Percentiles rank a stretch among this genome's conserved stretches.
Conservation (phyloP, 352 stramenopile species). For the Halophytophthora polymorphica region DNA sequence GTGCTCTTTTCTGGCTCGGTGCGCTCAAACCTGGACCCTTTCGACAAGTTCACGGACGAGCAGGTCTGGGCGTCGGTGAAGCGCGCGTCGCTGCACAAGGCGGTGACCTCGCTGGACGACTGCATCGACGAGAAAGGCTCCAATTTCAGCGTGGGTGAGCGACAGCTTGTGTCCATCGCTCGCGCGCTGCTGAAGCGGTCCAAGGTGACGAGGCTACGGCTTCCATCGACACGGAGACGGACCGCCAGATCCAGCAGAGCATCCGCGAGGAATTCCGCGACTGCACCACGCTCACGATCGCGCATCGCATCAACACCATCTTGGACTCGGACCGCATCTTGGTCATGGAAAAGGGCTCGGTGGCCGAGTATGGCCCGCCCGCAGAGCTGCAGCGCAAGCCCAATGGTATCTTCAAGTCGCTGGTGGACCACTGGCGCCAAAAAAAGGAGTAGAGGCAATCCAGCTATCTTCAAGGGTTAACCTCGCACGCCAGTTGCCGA, state of each 20-base stretch:
- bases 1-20: slow-evolving; percentile 92
- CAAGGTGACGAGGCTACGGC: slow-evolving; percentile 94
- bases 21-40: slow-evolving; percentile 90
- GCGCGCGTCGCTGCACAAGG: slow-evolving; percentile 63
- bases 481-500: too few relatives aligned
- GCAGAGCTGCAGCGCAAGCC: slow-evolving; percentile 70
- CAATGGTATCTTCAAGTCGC: slow-evolving; percentile 60
- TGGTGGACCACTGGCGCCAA: slow-evolving; percentile 68
- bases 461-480: too few relatives aligned
- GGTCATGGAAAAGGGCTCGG: slow-evolving; percentile 94
- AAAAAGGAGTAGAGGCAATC: slow-evolving; percentile 15
- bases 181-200: slow-evolving; percentile 90
- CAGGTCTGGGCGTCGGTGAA: slow-evolving; percentile 85
- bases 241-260: slow-evolving; percentile 85
- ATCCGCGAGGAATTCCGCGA: slow-evolving; percentile 92
- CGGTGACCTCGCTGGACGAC: slow-evolving; percentile 29
- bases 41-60: slow-evolving; percentile 75
- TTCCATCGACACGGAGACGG: slow-evolving; percentile 81
- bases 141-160: slow-evolving; percentile 94
- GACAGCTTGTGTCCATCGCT: slow-evolving; percentile 94
- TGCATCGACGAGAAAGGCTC: slow-evolving; percentile 81
- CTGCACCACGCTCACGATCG: slow-evolving; percentile 95
- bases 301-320: slow-evolving; percentile 97
- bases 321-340: slow-evolving; percentile 96
- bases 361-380: slow-evolving; percentile 89